phyloP scores from a whole-genome alignment of 192 early-diverging fungal species.

The Dissophora ornata region DNA sequence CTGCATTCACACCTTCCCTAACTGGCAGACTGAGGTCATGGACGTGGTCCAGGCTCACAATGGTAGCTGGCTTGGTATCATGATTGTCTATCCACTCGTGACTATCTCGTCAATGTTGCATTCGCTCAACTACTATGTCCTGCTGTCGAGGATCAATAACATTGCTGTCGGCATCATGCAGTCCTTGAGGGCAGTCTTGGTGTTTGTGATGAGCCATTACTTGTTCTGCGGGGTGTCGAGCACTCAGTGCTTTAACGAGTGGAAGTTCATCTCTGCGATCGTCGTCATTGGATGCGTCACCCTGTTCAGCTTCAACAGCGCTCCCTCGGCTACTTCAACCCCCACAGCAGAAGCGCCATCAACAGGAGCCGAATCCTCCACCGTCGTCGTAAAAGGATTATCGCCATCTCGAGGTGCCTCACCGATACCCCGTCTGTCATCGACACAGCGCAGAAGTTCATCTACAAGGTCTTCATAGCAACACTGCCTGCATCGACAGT shows the following conservation, averaged over 20 bases:
- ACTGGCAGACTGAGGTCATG: conserved; percentile 55
- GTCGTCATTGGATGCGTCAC: conserved; percentile 67
- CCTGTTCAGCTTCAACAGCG: conserved; percentile 58
- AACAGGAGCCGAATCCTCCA: not conserved
- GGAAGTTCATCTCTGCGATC: conserved; percentile 63
- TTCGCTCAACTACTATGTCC: conserved; percentile 65
- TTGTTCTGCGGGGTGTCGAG: conserved; percentile 64
- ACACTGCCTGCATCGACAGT: no score
- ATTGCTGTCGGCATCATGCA: conserved; percentile 69
- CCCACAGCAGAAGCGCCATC: not conserved
- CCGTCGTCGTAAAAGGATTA: not conserved
- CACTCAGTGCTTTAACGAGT: conserved; percentile 69
- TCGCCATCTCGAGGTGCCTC: conserved; percentile 2
- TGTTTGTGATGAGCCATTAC: conserved; percentile 68
- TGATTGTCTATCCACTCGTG: conserved; percentile 55
- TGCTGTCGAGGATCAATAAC: conserved; percentile 64
- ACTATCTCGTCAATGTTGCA: conserved; percentile 59
- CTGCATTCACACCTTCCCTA: conserved; percentile 61
- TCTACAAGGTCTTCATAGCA: no score
- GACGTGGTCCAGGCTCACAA: conserved; percentile 11
- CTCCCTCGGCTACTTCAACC: not conserved
- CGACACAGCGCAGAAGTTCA: not conserved
- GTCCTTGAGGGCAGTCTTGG: conserved; percentile 64
- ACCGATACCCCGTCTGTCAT: conserved; percentile 25
- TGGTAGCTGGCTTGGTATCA: conserved; percentile 35